Conservation (phyloP, 2,329 filamentous ascomycete species). For the Stagonosporopsis rhizophila region DNA sequence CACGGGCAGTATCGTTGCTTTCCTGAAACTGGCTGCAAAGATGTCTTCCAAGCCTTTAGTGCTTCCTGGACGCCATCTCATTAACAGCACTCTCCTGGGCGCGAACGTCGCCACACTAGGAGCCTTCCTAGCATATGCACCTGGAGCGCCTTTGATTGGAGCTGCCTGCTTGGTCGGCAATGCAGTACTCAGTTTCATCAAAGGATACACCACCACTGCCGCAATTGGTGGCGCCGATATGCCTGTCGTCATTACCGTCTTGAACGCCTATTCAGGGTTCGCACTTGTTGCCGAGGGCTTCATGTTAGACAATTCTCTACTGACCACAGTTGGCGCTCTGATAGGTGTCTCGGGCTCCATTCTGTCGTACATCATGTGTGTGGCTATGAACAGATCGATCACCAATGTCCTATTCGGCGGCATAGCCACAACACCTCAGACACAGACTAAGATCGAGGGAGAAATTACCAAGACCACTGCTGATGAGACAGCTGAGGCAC, state of each 20-base stretch:
- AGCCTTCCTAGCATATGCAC: slow-evolving; percentile 80
- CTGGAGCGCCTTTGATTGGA: slow-evolving; percentile 78
- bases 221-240: slow-evolving; percentile 94
- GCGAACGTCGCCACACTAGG: slow-evolving; percentile 84
- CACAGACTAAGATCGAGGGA: slow-evolving; percentile 79
- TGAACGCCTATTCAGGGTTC: slow-evolving; percentile 91
- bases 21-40: slow-evolving; percentile 81
- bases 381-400: slow-evolving; percentile 91
- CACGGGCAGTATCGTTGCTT: slow-evolving; percentile 88
- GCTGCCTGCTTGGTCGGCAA: slow-evolving; percentile 80
- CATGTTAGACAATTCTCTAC: slow-evolving; percentile 86
- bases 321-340: slow-evolving; percentile 84
- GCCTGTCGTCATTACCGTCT: slow-evolving; percentile 88
- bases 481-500: slow-evolving; percentile 79
- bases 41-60: slow-evolving; percentile 80
- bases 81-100: slow-evolving; percentile 78
- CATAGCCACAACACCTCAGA: slow-evolving; percentile 65
- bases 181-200: slow-evolving; percentile 78
- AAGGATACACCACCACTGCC: slow-evolving; percentile 86
- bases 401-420: slow-evolving; percentile 90
- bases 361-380: slow-evolving; percentile 71
- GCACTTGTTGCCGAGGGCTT: slow-evolving; percentile 89
- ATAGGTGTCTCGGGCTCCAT: slow-evolving; percentile 91
- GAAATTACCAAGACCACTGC: slow-evolving; percentile 78
- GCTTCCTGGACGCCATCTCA: slow-evolving; percentile 74